These are phyloP conservation scores for Gracilaria caudata DNA, from an alignment of 23 red algal genomes.

Conservation along the genomic window DNA sequence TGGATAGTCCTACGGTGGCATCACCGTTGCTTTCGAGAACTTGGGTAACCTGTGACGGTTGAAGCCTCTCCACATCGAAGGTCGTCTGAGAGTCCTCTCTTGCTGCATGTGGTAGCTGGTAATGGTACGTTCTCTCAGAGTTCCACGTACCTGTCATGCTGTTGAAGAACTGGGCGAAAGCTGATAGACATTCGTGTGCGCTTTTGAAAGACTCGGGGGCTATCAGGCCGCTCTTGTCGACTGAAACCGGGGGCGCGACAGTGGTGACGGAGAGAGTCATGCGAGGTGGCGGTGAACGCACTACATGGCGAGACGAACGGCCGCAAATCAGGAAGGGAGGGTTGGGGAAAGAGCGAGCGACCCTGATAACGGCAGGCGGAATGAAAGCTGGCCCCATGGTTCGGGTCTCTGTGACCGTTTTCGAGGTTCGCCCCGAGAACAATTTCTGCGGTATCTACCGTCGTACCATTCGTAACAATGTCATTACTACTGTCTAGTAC, in stretches of 20 bases:
- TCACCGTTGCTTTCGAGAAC: slow-evolving; percentile 46
- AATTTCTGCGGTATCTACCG: no score
- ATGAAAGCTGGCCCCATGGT: not conserved
- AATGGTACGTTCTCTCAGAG: slow-evolving; percentile 75
- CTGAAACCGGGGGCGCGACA: not conserved
- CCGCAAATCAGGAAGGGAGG: not conserved
- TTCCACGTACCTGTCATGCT: slow-evolving; percentile 58
- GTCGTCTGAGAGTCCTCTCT: slow-evolving; percentile 65
- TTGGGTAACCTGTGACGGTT: not conserved
- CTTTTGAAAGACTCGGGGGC: not conserved
- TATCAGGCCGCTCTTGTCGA: not conserved
- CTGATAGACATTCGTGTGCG: not conserved
- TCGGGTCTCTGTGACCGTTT: no score
- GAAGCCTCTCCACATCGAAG: slow-evolving; percentile 52
- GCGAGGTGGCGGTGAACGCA: not conserved
- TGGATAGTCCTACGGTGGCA: not conserved
- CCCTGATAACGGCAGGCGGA: not conserved
- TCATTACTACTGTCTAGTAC: not conserved
- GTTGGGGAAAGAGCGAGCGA: not conserved
- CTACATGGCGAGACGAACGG: not conserved
- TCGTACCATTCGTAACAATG: no score
- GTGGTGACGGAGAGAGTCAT: not conserved
- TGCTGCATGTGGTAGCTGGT: not conserved
- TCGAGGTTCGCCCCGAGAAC: no score
- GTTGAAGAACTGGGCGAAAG: slow-evolving; percentile 38